Percentiles rank a stretch among this genome's conserved stretches.
Conservation (phyloP, 2,329 filamentous ascomycete species). For the Cladosporium austrohemisphaericum region DNA sequence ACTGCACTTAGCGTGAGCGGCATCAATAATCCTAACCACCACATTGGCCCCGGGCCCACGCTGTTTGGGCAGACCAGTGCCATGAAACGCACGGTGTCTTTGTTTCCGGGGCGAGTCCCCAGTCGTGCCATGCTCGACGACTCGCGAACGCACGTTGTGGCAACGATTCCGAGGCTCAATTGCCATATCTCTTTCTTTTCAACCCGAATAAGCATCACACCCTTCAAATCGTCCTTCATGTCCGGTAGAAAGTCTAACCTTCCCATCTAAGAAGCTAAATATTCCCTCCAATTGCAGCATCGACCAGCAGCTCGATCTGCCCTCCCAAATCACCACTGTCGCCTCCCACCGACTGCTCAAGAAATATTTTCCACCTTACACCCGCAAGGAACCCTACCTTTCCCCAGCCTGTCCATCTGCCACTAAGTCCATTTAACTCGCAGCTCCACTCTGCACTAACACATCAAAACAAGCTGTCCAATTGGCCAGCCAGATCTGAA, state of each 20-base stretch:
- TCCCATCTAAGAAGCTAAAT: neutral
- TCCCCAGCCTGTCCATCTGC: constrained; percentile 16
- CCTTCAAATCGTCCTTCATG: too few relatives aligned
- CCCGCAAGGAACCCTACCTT: constrained; percentile 9
- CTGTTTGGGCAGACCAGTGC: constrained; percentile 5
- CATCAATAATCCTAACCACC: constrained; percentile 16
- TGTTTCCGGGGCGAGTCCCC: constrained; percentile 10
- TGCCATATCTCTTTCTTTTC: too few relatives aligned
- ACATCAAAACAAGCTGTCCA: neutral
- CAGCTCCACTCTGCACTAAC: constrained; percentile 13
- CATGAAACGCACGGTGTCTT: constrained; percentile 5
- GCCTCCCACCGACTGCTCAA: neutral
- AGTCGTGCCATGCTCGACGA: constrained; percentile 13
- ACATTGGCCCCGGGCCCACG: constrained; percentile 12
- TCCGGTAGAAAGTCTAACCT: neutral
- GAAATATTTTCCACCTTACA: constrained; percentile 8
- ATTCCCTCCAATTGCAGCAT: neutral
- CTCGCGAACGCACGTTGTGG: constrained; percentile 5
- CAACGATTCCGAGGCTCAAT: constrained; percentile 2
- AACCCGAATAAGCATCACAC: too few relatives aligned
- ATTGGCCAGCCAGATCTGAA: constrained; percentile 10
- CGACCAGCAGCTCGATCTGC: neutral
- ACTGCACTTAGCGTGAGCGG: constrained; percentile 13
- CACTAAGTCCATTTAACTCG: constrained; percentile 9
- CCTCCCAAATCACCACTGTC: neutral